Base-by-base conservation (phyloP, 805 yeast genomes). In the Nakazawaea wyomingensis region DNA sequence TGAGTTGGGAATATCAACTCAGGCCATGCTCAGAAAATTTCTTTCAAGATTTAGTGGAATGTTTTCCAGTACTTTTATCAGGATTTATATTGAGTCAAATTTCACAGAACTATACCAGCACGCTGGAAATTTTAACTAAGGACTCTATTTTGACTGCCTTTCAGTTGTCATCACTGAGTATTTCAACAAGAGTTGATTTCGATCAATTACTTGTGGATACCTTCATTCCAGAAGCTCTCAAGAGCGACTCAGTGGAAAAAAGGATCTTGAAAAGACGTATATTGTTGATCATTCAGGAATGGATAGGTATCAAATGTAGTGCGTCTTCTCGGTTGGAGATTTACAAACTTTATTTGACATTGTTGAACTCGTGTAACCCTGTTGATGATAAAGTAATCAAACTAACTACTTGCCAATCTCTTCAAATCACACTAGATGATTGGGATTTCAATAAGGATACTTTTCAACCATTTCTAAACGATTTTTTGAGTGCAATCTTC, bases 1-100 rank as follows among this genome's bases (percentile, higher is more conserved):
- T 78, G 4, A 81, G 83, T 55, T 88, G 86, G 80, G 97, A 90
- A 56, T 87, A 68, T 57, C 90, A 85, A 56, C 72, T 89, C 10
- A 69, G 95, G 44, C 88, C 91, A 3, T 87, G 96, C 62, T 88
- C 96, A 0, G 96, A 87, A 52, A 81, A 81, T 55, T 80, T 88
- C 50, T 89, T 81, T 56, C 85, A 82, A 50, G 93, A 84, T 55
- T 62, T 90, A 49, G 75, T 86, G 30, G 69, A 71, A 37, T 71
- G 73, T 47, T 87, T 82, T 62, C 79, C 80, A 39, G 78, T 72
- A 14, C 59, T 71, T 3, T 62, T 84, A 30, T 48, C 83, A 57
- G 62, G 55, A 13, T 78, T 76, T 49, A 69, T 88, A 5, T 60
- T 85, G 52, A 70, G 71, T 42, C 82, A 80, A 51, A 78, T 88